phyloP scores from a whole-genome alignment of 805 yeast species.

The Cyberlindnera subsufficiens region DNA sequence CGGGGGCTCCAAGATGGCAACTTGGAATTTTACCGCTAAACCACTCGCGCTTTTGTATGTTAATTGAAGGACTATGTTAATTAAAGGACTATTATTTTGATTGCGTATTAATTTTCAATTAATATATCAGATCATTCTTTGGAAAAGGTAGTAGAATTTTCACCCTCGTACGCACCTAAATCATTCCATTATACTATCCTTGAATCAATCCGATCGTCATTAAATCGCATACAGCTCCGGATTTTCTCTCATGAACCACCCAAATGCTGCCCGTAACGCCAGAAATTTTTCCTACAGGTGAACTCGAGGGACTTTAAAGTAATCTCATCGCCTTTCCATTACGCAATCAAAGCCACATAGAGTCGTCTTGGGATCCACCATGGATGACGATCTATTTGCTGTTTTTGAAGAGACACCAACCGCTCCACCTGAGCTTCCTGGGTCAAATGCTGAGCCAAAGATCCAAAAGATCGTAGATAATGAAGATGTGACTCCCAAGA shows the following conservation, averaged over 20 bases:
- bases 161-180: too few relatives aligned
- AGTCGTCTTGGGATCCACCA: neutral
- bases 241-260: neutral
- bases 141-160: too few relatives aligned
- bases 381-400: conserved; percentile 51
- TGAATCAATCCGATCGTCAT: too few relatives aligned
- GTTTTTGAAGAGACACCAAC: conserved; percentile 56
- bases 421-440: conserved; percentile 17
- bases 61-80: too few relatives aligned
- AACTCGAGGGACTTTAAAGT: too few relatives aligned
- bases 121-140: too few relatives aligned
- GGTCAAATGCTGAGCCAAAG: conserved; percentile 2
- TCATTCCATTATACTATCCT: too few relatives aligned
- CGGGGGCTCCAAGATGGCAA: conserved; percentile 57
- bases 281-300: conserved; percentile 4
- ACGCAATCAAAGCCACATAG: neutral
- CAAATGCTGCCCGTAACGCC: conserved; percentile 7
- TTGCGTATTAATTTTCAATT: too few relatives aligned
- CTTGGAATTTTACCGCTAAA: conserved; percentile 53
- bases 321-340: too few relatives aligned
- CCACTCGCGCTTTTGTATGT: conserved; percentile 37
- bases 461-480: conserved; percentile 8
- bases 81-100: too few relatives aligned
- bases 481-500: conserved; percentile 20
- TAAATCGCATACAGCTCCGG: too few relatives aligned